Evolutionary conservation across 768 basidiomycete species (phyloP), one percentile per base, ranked within the genome.

Genomic region (Roridomyces roridus): DNA sequence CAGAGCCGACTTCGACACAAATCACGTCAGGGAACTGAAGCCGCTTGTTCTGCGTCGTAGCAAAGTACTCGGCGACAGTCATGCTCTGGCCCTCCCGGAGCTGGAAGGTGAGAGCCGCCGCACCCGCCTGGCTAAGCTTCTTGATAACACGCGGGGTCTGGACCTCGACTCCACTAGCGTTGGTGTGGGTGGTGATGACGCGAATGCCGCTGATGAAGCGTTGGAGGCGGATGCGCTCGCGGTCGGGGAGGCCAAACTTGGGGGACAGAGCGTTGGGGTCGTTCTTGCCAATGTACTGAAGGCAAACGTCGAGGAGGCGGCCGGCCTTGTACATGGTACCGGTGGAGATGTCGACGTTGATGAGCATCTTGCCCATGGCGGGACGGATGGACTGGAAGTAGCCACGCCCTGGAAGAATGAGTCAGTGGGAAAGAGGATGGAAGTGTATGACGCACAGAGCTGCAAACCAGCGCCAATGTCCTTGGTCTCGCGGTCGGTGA

Each of bases 261-360:
- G 69, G 67, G 2, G 68, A 66, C 0, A 85, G 80, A 12, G 80
- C 65, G 14, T 73, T 62, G 0, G 83, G 72, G 21, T 76, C 63
- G 24, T 46, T 65, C 0, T 59, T 63, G 45, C 69, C 72, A 10
- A 85, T 51, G 62, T 76, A 77, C 18, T 82, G 81, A n/a, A 80
- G 61, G 51, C 80, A 79, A 1, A 85, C 68, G 15, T 70, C 67
- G 35, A 84, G 68, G 9, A 86, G 68, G 0, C 73, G 64, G 1
- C 85, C 85, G 0, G 75, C 65, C 61, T 83, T 85, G 68, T 87
- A 92, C 87, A 93, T 90, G 23, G 67, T 81, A 80, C 86, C 85
- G 0, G 85, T 85, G 12, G 78, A 80, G 54, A 86, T 87, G 54
- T 86, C 85, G 60, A 86, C 76, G 51, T 86, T 86, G 62, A 87